Evolutionary conservation across 2,329 filamentous ascomycete species (phyloP).

Genomic region (Westerdykella ornata): DNA sequence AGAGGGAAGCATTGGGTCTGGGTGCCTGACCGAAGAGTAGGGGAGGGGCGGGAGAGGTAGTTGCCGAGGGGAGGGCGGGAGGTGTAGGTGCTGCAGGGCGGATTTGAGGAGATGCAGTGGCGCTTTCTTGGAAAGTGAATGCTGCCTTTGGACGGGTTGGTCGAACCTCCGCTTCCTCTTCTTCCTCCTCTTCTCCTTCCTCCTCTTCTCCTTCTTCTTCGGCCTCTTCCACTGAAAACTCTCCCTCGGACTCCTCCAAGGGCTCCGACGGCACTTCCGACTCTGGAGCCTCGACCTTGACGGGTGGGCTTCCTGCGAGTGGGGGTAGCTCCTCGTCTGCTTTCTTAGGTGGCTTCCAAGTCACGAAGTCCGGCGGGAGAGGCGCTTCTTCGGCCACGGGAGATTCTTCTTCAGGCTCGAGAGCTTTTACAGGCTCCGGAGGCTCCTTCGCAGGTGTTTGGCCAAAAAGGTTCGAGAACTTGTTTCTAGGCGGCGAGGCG

Average conservation of each 20-base stretch:
- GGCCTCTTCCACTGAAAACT: constrained; percentile 36
- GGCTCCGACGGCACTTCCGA: constrained; percentile 31
- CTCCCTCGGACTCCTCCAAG: constrained; percentile 34
- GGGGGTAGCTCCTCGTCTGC: constrained; percentile 39
- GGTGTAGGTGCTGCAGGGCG: constrained; percentile 30
- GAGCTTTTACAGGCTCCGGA: constrained; percentile 6
- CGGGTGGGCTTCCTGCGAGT: constrained; percentile 44
- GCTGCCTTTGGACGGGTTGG: constrained; percentile 12
- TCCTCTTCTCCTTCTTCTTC: constrained; percentile 32
- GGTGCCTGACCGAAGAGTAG: constrained; percentile 13
- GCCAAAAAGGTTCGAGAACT: constrained; percentile 4
- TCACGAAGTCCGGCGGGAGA: constrained; percentile 34
- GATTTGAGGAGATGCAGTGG: constrained; percentile 18
- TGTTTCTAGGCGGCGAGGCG: constrained; percentile 18
- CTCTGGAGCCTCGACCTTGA: constrained; percentile 37
- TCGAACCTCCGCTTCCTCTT: constrained; percentile 18
- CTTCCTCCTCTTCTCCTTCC: constrained; percentile 38
- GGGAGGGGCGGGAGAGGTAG: constrained; percentile 13
- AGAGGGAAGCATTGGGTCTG: background rate
- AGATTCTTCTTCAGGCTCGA: constrained; percentile 13
- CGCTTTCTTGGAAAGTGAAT: constrained; percentile 19
- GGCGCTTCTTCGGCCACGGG: constrained; percentile 31
- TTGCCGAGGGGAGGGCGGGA: constrained; percentile 21
- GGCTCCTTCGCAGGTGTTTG: constrained; percentile 6
- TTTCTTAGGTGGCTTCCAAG: constrained; percentile 24